These are phyloP conservation scores for Paratinospora sagittata DNA, from an alignment of 164 flowering plant genomes.

Conservation along the genomic window DNA sequence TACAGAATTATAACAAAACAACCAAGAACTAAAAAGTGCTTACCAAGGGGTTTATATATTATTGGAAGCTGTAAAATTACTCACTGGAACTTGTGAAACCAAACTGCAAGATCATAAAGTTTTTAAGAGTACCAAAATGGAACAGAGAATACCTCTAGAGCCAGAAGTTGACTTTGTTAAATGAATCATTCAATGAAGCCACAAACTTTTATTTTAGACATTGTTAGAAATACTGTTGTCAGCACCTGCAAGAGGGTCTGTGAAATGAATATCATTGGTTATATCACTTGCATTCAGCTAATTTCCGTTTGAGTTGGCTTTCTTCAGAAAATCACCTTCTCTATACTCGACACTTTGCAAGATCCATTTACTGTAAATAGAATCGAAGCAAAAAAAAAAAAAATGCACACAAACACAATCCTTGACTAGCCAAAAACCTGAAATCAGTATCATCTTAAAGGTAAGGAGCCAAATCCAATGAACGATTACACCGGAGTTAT, in stretches of 20 bases:
- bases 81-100: background rate
- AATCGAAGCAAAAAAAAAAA: background rate
- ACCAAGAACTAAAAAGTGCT: no score
- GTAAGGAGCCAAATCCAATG: no score
- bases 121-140: background rate
- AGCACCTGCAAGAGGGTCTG: background rate
- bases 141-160: background rate
- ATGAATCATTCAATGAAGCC: background rate
- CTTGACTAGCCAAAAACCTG: no score
- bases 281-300: background rate
- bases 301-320: background rate
- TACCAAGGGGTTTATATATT: background rate
- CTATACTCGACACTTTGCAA: background rate
- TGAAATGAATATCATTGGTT: background rate
- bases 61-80: background rate
- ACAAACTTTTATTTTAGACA: background rate
- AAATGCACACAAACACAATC: no score
- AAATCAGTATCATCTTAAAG: no score
- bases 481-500: no score
- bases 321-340: background rate
- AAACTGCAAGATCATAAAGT: background rate
- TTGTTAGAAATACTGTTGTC: background rate
- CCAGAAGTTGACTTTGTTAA: background rate
- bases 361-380: background rate
- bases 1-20: no score